Percentiles rank a stretch among this genome's conserved stretches.
phyloP scores from a whole-genome alignment of 257 asterid species.

The Sherardia arvensis region DNA sequence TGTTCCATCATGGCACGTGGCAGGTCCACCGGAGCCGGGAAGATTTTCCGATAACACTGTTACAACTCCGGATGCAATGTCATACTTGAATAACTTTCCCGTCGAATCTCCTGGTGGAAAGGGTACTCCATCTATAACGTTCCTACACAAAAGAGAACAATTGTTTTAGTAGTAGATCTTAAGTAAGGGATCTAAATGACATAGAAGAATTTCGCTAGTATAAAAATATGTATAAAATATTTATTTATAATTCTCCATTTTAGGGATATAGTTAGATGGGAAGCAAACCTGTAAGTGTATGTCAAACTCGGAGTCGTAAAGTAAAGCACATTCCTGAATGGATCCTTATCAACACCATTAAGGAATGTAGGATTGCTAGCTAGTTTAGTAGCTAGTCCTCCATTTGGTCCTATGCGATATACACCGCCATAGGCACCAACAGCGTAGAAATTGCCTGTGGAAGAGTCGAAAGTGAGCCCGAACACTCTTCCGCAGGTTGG shows the following conservation, averaged over 20 bases:
- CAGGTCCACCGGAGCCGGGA: background rate
- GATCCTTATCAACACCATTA: background rate
- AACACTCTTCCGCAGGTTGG: constrained; percentile 32
- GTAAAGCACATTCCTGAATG: background rate
- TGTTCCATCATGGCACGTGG: background rate
- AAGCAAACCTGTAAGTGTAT: background rate
- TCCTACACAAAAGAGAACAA: background rate
- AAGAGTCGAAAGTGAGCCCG: constrained; percentile 16
- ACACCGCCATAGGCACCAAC: background rate
- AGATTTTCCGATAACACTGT: background rate
- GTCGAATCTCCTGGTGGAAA: background rate
- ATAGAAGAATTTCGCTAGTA: too few relatives aligned
- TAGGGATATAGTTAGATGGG: too few relatives aligned
- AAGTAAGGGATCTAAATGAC: too few relatives aligned
- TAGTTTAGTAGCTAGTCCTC: background rate
- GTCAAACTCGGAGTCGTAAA: background rate
- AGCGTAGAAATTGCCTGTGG: background rate
- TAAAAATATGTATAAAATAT: too few relatives aligned
- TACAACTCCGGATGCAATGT: background rate
- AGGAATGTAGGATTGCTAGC: background rate
- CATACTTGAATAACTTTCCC: background rate
- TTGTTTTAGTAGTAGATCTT: too few relatives aligned
- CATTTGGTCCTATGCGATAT: background rate
- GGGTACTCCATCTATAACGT: background rate
- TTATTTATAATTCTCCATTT: too few relatives aligned